Evolutionary conservation across 306 rosid genomes (phyloP), one percentile per base, ranked within the genome.

Genomic region (Medicago lupulina): DNA sequence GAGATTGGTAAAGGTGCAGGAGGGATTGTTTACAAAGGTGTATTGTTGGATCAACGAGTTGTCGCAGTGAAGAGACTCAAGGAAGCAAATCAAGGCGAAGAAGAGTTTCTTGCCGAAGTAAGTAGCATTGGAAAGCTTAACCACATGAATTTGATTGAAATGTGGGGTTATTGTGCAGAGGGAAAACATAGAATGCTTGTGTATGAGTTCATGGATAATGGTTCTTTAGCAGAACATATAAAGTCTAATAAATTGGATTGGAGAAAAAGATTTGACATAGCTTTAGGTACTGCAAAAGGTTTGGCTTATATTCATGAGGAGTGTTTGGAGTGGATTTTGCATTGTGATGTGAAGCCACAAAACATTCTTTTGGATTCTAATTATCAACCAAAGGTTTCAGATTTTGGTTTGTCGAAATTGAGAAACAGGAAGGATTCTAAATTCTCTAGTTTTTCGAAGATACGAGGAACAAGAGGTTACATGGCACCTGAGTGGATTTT

Each of bases 401-500:
- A 89, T 83, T 90, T 88, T 51, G 96, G 87, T 8, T 13, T 90
- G 31, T 89, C 92, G 2, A 87, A 89, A 61, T 19, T 86, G 3
- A 61, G 79, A 1, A 85, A 83, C 15, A 84, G 90, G 72, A 84
- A 65, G 13, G 86, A 82, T 31, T 51, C 54, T 5, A 23, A 38
- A 10, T 61, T 67, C 46, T 71, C 81, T 6, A 71, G 59, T 19
- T 83, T 88, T 53, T 89, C 91, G 0, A 78, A 74, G 53, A 85
- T 83, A 40, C 50, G 94, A 43, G 92, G 96, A 34, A 90, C 92
- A 4, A 81, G 91, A 79, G 93, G 96, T 0, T 88, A 88, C 51
- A 88, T 90, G 83, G 93, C 96, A 9, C 91, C 91, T 0, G 96
- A 90, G 75, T 88, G 91, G 96, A 62, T 91, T 16, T 82, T 69